Percentiles rank a stretch among this genome's conserved stretches.
Evolutionary conservation across 2,329 filamentous ascomycete species (phyloP).

Genomic region (Neurospora sp.): DNA sequence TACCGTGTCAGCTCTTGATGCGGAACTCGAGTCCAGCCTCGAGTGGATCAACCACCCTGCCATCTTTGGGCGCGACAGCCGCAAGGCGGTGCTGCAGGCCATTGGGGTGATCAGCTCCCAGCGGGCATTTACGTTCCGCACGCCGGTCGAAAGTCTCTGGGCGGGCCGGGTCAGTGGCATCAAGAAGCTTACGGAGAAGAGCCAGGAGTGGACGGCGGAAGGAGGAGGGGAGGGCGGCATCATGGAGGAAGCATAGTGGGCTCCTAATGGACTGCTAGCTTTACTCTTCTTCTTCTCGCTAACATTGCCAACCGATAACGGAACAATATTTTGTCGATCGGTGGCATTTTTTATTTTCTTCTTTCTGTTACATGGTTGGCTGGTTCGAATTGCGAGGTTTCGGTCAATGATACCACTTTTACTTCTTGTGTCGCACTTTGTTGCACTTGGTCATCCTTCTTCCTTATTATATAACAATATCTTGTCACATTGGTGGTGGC

Average conservation of each 20-base stretch:
- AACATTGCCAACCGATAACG: background rate
- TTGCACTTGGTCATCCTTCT: background rate
- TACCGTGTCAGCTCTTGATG: constrained; percentile 78
- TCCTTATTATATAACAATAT: background rate
- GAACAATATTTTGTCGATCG: background rate
- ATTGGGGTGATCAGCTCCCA: constrained; percentile 96
- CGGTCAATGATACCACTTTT: background rate
- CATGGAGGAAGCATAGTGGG: constrained; percentile 44
- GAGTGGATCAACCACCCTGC: constrained; percentile 98
- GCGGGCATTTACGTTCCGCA: constrained; percentile 85
- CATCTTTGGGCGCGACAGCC: constrained; percentile 84
- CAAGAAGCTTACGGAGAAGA: constrained; percentile 69
- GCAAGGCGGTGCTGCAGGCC: constrained; percentile 90
- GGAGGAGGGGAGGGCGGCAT: constrained; percentile 62
- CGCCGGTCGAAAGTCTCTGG: constrained; percentile 82
- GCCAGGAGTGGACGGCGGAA: constrained; percentile 84
- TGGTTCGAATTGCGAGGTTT: background rate
- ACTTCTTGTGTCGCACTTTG: background rate
- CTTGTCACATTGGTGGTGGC: background rate
- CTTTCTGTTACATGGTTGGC: background rate
- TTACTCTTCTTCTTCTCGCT: background rate
- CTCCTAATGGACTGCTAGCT: background rate
- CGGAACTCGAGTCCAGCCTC: constrained; percentile 78
- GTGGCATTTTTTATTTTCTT: background rate
- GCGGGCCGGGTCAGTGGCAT: constrained; percentile 73